These are phyloP conservation scores for Elsinoe fawcettii DNA, from an alignment of 2,329 filamentous ascomycete genomes.

Conservation along the genomic window DNA sequence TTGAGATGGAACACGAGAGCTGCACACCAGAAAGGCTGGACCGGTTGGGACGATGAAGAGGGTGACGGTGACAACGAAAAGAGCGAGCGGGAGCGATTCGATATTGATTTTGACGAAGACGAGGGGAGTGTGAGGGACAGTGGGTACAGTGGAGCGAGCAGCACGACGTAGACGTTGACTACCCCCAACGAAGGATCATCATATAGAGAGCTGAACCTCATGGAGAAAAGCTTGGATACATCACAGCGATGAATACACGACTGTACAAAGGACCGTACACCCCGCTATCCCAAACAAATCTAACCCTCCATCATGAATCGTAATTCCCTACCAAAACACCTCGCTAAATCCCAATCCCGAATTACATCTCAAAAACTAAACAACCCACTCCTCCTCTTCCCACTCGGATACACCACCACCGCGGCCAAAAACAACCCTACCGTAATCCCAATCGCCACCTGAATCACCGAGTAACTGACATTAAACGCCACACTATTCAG, in stretches of 20 bases:
- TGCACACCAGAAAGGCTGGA: slow-evolving; percentile 79
- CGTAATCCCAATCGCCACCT: slow-evolving; percentile 46
- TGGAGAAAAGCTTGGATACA: neutral
- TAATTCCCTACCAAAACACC: neutral
- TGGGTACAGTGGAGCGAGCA: slow-evolving; percentile 23
- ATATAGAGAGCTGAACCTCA: neutral
- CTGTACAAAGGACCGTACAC: neutral
- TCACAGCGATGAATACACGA: neutral
- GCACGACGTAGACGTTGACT: slow-evolving; percentile 10
- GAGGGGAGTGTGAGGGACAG: slow-evolving; percentile 32
- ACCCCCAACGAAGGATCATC: neutral
- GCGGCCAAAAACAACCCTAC: slow-evolving; percentile 43
- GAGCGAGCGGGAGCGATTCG: slow-evolving; percentile 62
- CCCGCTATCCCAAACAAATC: neutral
- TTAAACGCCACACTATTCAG: slow-evolving; percentile 41
- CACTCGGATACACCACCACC: slow-evolving; percentile 42
- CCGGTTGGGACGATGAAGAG: slow-evolving; percentile 33
- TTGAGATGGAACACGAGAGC: slow-evolving; percentile 88
- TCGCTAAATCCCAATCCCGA: slow-evolving; percentile 1
- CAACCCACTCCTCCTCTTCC: slow-evolving; percentile 40
- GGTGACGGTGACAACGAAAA: slow-evolving; percentile 39
- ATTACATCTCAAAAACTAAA: slow-evolving; percentile 31
- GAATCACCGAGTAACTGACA: slow-evolving; percentile 42
- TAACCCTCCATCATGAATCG: neutral
- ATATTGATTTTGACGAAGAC: slow-evolving; percentile 78